These are phyloP conservation scores for Tubosaeta brunneosetosa DNA, from an alignment of 768 basidiomycete genomes.

Conservation along the genomic window DNA sequence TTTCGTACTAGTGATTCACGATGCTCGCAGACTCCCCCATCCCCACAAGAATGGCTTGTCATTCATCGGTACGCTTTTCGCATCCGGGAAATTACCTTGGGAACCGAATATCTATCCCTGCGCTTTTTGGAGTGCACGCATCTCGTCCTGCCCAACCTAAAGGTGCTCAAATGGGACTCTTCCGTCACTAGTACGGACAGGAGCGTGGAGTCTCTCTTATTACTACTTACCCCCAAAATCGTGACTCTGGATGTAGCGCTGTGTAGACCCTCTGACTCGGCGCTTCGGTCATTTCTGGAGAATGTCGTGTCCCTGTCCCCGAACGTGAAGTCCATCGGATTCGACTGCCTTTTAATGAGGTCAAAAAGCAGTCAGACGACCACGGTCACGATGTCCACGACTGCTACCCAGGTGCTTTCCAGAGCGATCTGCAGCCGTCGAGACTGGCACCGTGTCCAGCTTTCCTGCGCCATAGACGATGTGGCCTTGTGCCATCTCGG, in stretches of 20 bases:
- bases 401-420: not conserved
- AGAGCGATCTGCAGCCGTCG: not conserved
- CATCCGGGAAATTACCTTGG: not conserved
- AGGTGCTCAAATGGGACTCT: not conserved
- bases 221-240: not conserved
- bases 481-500: not conserved
- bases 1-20: not conserved
- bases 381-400: not conserved
- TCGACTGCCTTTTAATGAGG: not conserved
- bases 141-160: not conserved
- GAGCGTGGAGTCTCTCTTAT: not conserved
- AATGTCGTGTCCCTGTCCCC: not conserved
- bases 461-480: not conserved
- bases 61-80: not conserved
- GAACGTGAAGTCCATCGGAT: not conserved
- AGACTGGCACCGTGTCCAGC: not conserved
- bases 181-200: too few relatives aligned
- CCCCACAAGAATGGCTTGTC: not conserved
- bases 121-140: not conserved
- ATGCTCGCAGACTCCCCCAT: not conserved
- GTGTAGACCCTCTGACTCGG: not conserved
- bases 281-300: not conserved
- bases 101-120: not conserved
- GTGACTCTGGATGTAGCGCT: not conserved
- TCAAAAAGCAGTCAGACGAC: not conserved